These are phyloP conservation scores for Solanum pimpinellifolium DNA, from an alignment of 257 asterid genomes.

Conservation along the genomic window DNA sequence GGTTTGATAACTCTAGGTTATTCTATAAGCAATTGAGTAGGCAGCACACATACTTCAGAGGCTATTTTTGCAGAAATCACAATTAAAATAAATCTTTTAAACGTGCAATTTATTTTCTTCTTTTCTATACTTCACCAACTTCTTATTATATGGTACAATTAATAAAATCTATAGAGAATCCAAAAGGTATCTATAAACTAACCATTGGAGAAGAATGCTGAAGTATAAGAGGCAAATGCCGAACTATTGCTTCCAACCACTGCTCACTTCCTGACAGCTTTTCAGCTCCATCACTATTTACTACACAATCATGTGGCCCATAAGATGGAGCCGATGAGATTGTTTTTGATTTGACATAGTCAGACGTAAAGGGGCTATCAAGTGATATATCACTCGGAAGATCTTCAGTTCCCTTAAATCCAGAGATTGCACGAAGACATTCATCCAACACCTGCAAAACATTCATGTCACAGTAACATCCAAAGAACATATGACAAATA, in stretches of 20 bases:
- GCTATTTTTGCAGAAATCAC: not conserved
- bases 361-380: slow-evolving; percentile 82
- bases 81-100: not conserved
- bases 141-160: not conserved
- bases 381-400: slow-evolving; percentile 61
- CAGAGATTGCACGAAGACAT: slow-evolving; percentile 90
- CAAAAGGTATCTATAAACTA: slow-evolving; percentile 12
- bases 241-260: slow-evolving; percentile 71
- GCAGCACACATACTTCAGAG: not conserved
- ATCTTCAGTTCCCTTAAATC: slow-evolving; percentile 95
- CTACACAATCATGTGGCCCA: slow-evolving; percentile 32
- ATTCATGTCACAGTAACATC: not conserved
- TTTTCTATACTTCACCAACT: not conserved
- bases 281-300: slow-evolving; percentile 31
- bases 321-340: slow-evolving; percentile 87
- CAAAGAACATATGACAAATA: not conserved
- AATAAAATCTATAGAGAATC: not conserved
- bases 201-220: slow-evolving; percentile 81
- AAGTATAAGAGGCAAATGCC: slow-evolving; percentile 62
- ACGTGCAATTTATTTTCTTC: not conserved
- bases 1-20: not conserved
- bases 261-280: slow-evolving; percentile 44
- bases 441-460: slow-evolving; percentile 75
- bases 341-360: slow-evolving; percentile 59
- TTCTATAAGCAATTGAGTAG: not conserved